Evolutionary conservation across 352 stramenopile species (phyloP).

Genomic region (Elongisporangium prolatum): DNA sequence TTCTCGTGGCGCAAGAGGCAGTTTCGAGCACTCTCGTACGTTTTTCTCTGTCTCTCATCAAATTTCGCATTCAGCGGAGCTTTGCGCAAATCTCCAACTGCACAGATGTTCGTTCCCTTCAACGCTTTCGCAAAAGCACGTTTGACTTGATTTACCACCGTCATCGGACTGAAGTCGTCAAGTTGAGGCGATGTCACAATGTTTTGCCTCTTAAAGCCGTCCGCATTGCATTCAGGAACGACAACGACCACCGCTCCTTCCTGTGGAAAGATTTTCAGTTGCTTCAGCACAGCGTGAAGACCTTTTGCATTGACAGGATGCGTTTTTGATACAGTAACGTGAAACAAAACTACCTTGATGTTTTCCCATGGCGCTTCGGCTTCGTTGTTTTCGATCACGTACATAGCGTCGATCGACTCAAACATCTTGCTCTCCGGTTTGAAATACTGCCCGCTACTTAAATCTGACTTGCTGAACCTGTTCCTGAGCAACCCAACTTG

Average conservation of each 20-base stretch:
- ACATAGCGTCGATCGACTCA: not conserved
- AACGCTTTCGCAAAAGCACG: no score
- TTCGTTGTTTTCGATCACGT: not conserved
- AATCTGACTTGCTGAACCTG: not conserved
- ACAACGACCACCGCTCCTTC: not conserved
- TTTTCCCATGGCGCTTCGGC: not conserved
- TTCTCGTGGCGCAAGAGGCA: no score
- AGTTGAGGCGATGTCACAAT: not conserved
- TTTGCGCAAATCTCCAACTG: no score
- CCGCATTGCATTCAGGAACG: not conserved
- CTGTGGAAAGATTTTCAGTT: not conserved
- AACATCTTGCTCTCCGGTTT: not conserved
- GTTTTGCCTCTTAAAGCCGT: not conserved
- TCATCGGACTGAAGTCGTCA: not conserved
- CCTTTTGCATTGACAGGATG: not conserved
- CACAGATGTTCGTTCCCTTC: no score
- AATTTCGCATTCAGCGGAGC: no score
- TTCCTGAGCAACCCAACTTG: not conserved
- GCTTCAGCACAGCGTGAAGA: not conserved
- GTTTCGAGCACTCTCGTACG: no score
- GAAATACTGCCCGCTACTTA: not conserved
- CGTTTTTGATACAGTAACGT: not conserved
- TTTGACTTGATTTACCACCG: no score
- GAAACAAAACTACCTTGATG: not conserved
- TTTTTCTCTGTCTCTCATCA: no score